Conservation (phyloP, 2,329 filamentous ascomycete species). For the Cladobotryum protrusum region DNA sequence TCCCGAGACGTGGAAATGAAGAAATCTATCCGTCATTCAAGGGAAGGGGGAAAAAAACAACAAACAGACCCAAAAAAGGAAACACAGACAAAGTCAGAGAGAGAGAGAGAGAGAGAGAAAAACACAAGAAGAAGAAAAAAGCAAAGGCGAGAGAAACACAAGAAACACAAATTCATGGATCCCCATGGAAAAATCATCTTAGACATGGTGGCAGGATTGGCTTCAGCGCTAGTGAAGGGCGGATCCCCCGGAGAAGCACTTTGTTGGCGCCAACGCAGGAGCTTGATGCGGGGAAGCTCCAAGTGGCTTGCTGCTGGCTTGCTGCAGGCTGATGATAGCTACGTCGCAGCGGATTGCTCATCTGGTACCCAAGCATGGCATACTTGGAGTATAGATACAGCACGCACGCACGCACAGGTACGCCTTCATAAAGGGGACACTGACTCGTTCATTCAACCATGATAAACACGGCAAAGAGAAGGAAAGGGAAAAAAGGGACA, state of each 20-base stretch:
- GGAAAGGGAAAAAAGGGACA: background rate
- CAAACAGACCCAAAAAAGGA: no score
- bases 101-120: background rate
- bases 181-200: background rate
- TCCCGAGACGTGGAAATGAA: no score
- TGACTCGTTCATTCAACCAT: background rate
- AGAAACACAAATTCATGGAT: background rate
- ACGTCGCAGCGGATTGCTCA: background rate
- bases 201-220: background rate
- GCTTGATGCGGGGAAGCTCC: conserved; percentile 13
- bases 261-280: conserved; percentile 12
- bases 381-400: no score
- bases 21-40: no score
- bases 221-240: conserved; percentile 8
- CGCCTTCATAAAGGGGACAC: no score
- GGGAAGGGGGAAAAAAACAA: no score
- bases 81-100: background rate
- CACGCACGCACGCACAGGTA: no score
- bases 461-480: background rate
- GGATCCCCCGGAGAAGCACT: conserved; percentile 9
- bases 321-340: background rate
- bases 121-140: background rate
- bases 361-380: no score
- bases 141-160: background rate
- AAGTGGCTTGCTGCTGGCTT: conserved; percentile 1